Percentiles rank a stretch among this genome's conserved stretches.
phyloP scores from a whole-genome alignment of 768 basidiomycete species.

The Hirschioporus abietinus region DNA sequence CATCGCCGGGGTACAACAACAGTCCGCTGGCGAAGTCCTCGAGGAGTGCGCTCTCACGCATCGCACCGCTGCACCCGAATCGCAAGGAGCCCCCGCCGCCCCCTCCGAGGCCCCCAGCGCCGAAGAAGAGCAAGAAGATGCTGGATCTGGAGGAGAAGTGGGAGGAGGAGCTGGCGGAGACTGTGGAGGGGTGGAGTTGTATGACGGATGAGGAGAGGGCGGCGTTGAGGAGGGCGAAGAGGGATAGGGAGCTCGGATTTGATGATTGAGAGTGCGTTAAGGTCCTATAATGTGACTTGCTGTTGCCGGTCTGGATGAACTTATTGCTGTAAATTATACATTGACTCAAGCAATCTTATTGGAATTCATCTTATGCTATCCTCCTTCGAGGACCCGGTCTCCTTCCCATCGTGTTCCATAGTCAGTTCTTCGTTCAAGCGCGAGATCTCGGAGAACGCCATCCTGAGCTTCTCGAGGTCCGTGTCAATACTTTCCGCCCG shows the following conservation, averaged over 20 bases:
- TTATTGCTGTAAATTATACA: too few relatives aligned
- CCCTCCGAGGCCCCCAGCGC: slow-evolving; percentile 60
- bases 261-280: slow-evolving; percentile 32
- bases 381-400: background rate
- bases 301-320: too few relatives aligned
- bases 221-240: slow-evolving; percentile 52
- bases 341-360: too few relatives aligned
- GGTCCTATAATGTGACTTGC: too few relatives aligned
- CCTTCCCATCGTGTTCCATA: slow-evolving; percentile 29
- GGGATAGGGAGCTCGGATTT: slow-evolving; percentile 56
- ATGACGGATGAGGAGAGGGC: slow-evolving; percentile 43
- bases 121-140: slow-evolving; percentile 78
- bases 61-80: slow-evolving; percentile 74
- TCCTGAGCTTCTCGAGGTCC: slow-evolving; percentile 75
- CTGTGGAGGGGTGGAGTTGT: slow-evolving; percentile 59
- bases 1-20: slow-evolving; percentile 34
- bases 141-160: slow-evolving; percentile 70
- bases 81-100: slow-evolving; percentile 71
- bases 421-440: slow-evolving; percentile 66
- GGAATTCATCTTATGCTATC: background rate
- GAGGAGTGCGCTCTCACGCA: slow-evolving; percentile 53
- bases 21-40: slow-evolving; percentile 66
- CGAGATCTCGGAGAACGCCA: slow-evolving; percentile 84
- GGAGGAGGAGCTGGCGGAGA: slow-evolving; percentile 75
- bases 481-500: slow-evolving; percentile 81